phyloP scores from a whole-genome alignment of 768 basidiomycete species.

The Amanita phalloides region DNA sequence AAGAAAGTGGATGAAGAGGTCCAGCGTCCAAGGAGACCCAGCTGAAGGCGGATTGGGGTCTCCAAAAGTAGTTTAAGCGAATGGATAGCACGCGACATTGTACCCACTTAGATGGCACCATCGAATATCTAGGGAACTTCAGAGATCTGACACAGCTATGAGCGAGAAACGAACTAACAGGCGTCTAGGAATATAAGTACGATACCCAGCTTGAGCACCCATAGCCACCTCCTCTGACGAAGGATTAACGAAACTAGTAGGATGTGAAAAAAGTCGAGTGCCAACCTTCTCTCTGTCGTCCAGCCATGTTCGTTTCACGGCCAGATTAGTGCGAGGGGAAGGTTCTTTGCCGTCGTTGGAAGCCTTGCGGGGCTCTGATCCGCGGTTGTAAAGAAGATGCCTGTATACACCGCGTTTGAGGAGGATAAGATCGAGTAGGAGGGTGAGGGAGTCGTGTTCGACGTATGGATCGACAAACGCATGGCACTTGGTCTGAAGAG shows the following conservation, averaged over 20 bases:
- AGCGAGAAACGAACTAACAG: constrained; percentile 33
- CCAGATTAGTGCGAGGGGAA: constrained; percentile 4
- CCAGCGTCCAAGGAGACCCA: constrained; percentile 39
- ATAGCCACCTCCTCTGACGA: constrained; percentile 44
- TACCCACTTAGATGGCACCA: constrained; percentile 61
- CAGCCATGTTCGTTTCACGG: background rate
- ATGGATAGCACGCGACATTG: background rate
- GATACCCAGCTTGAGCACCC: constrained; percentile 48
- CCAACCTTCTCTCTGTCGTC: constrained; percentile 8
- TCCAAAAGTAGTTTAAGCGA: constrained; percentile 9
- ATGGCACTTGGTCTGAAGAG: constrained; percentile 42
- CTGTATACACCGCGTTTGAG: constrained; percentile 75
- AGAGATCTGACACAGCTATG: background rate
- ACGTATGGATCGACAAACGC: constrained; percentile 81
- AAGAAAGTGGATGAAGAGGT: constrained; percentile 38
- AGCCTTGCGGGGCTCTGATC: constrained; percentile 47
- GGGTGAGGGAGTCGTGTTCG: constrained; percentile 66
- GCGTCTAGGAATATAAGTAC: constrained; percentile 58
- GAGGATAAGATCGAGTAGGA: constrained; percentile 72
- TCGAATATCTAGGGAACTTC: constrained; percentile 47
- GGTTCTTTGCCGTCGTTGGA: constrained; percentile 9
- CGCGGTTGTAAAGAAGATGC: constrained; percentile 75
- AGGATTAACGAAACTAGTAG: background rate
- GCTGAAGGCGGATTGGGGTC: constrained; percentile 28
- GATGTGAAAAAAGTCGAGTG: background rate